Evolutionary conservation across 73 alveolate species (phyloP).

Genomic region (Paraurostyla sp.): DNA sequence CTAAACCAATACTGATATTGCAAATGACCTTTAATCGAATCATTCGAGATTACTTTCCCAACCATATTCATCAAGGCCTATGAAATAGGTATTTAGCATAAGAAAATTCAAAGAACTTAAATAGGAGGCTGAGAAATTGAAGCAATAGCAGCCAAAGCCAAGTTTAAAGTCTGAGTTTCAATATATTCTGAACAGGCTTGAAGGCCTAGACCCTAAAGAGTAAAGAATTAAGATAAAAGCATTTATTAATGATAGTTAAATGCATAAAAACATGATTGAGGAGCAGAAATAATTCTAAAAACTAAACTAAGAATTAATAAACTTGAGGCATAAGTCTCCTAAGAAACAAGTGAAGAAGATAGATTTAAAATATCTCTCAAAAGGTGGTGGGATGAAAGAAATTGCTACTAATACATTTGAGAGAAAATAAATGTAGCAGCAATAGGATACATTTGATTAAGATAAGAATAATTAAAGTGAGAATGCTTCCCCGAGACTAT

Average conservation of each 20-base stretch:
- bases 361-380: neutral
- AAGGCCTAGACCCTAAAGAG: constrained; percentile 9
- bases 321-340: neutral
- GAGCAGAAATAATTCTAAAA: neutral
- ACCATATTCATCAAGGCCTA: neutral
- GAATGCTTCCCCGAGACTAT: neutral
- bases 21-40: neutral
- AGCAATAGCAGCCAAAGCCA: neutral
- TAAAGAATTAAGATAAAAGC: neutral
- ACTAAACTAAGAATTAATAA: neutral
- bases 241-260: constrained; percentile 1
- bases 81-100: neutral
- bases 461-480: neutral
- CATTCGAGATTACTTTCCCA: neutral
- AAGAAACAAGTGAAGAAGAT: neutral
- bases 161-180: neutral
- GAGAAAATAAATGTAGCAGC: no score
- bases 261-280: neutral
- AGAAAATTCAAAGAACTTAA: neutral
- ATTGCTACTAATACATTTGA: no score
- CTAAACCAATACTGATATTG: neutral
- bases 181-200: neutral
- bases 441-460: neutral
- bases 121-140: neutral
- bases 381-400: neutral